Conservation (phyloP, 331 rosid species). For the Dryas integrifolia region DNA sequence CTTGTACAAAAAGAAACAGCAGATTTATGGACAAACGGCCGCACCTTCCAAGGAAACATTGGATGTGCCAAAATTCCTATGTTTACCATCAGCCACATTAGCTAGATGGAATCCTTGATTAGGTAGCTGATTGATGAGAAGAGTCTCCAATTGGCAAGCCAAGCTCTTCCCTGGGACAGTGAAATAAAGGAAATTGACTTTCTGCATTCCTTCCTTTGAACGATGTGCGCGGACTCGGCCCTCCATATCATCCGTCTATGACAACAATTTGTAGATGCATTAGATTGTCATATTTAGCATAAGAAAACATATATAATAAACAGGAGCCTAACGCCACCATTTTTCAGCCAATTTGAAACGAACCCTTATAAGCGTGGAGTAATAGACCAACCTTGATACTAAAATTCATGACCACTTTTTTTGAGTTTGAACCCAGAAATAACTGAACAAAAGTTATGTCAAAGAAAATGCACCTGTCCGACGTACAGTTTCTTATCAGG, state of each 20-base stretch:
- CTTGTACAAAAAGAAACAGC: conserved; percentile 20
- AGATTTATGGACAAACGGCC: conserved; percentile 24
- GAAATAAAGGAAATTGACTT: conserved; percentile 62
- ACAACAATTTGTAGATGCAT: conserved; percentile 13
- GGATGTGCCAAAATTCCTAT: conserved; percentile 80
- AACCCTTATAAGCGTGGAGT: not conserved
- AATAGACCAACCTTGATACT: not conserved
- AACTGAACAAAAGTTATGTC: conserved; percentile 4
- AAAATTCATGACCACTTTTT: not conserved
- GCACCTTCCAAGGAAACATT: conserved; percentile 37
- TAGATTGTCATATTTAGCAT: not conserved
- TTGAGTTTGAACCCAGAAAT: not conserved
- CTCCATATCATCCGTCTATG: conserved; percentile 80
- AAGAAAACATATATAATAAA: not conserved
- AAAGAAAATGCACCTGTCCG: conserved; percentile 63
- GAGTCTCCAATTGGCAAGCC: conserved; percentile 87
- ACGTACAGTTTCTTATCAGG: conserved; percentile 73
- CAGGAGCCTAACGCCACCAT: not conserved
- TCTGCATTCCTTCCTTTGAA: conserved; percentile 66
- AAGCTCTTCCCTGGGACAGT: conserved; percentile 70
- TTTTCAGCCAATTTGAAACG: not conserved
- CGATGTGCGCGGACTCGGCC: conserved; percentile 69
- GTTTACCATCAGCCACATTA: conserved; percentile 80
- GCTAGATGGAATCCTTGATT: conserved; percentile 59
- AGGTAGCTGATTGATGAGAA: conserved; percentile 87